These are phyloP conservation scores for Kentomonas sorsogonicus DNA, from an alignment of 208 protist genomes.

Conservation along the genomic window DNA sequence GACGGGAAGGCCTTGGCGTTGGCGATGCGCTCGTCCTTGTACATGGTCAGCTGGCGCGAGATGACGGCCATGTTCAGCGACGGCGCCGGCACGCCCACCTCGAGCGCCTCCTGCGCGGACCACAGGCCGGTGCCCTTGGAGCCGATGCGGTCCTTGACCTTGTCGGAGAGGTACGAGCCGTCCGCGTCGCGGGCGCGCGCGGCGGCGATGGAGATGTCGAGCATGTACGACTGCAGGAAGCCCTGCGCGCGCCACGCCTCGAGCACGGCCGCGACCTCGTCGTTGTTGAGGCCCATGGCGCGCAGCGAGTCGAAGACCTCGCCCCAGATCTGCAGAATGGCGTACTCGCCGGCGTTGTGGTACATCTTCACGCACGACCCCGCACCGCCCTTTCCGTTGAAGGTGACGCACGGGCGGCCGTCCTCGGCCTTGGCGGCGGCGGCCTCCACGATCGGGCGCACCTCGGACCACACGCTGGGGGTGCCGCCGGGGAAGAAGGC, in stretches of 20 bases:
- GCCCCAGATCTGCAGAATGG: constrained; percentile 96
- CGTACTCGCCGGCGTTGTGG: constrained; percentile 99
- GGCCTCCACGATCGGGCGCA: constrained; percentile 94
- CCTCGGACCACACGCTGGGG: constrained; percentile 83
- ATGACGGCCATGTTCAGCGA: constrained; percentile 93
- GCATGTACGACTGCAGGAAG: constrained; percentile 95
- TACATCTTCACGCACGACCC: constrained; percentile 99
- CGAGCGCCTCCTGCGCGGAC: constrained; percentile 93
- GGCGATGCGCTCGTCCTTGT: constrained; percentile 88
- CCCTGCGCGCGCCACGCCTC: constrained; percentile 91
- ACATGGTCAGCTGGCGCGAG: constrained; percentile 89
- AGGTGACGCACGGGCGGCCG: constrained; percentile 90
- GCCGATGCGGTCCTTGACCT: constrained; percentile 94
- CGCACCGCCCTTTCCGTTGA: constrained; percentile 94
- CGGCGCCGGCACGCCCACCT: constrained; percentile 85
- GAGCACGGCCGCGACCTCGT: constrained; percentile 91
- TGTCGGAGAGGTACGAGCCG: constrained; percentile 88
- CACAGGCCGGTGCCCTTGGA: constrained; percentile 98
- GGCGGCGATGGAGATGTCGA: constrained; percentile 97
- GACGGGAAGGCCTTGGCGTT: constrained; percentile 48
- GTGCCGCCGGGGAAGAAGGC: constrained; percentile 98
- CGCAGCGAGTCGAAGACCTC: constrained; percentile 95
- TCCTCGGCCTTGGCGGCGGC: constrained; percentile 95
- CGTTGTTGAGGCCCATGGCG: constrained; percentile 83
- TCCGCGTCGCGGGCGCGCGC: constrained; percentile 88